phyloP scores from a whole-genome alignment of 495 filamentous ascomycete genomes.

The Penicillium chermesinum region DNA sequence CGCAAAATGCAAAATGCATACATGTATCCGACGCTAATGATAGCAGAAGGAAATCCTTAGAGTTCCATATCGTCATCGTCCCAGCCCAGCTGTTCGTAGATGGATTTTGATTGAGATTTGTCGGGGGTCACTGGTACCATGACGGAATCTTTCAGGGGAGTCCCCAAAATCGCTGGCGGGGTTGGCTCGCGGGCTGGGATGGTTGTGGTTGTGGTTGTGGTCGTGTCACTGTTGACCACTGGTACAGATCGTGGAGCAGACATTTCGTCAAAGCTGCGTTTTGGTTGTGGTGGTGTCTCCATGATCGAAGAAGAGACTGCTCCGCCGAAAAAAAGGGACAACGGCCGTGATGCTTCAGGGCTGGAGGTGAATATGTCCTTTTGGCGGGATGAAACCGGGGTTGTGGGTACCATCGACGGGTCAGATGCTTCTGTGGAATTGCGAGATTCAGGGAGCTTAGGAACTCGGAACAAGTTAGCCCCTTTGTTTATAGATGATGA shows the following conservation, averaged over 20 bases:
- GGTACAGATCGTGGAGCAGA: conserved; percentile 10
- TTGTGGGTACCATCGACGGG: conserved; percentile 24
- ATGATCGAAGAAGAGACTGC: conserved; percentile 24
- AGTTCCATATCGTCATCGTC: conserved; percentile 57
- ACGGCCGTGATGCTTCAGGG: conserved; percentile 9
- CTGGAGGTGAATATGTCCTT: conserved; percentile 7
- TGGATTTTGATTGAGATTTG: conserved; percentile 42
- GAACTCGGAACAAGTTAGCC: conserved; percentile 34
- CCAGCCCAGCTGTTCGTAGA: conserved; percentile 75
- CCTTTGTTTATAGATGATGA: conserved; percentile 13
- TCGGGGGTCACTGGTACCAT: conserved; percentile 36
- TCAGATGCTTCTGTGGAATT: background rate
- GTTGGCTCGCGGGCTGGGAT: conserved; percentile 7
- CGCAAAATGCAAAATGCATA: background rate
- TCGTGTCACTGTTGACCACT: background rate
- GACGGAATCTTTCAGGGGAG: conserved; percentile 20
- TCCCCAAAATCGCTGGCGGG: conserved; percentile 17
- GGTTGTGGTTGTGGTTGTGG: conserved; percentile 5
- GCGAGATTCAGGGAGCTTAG: conserved; percentile 34
- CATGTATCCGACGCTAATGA: conserved; percentile 4
- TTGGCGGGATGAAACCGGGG: conserved; percentile 30
- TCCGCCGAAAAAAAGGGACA: conserved; percentile 8
- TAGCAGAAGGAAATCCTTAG: conserved; percentile 15
- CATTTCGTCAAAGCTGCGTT: conserved; percentile 11
- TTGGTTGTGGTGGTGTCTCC: conserved; percentile 38